Conservation (phyloP, 2,329 filamentous ascomycete species). For the Aspergillus ibericus region DNA sequence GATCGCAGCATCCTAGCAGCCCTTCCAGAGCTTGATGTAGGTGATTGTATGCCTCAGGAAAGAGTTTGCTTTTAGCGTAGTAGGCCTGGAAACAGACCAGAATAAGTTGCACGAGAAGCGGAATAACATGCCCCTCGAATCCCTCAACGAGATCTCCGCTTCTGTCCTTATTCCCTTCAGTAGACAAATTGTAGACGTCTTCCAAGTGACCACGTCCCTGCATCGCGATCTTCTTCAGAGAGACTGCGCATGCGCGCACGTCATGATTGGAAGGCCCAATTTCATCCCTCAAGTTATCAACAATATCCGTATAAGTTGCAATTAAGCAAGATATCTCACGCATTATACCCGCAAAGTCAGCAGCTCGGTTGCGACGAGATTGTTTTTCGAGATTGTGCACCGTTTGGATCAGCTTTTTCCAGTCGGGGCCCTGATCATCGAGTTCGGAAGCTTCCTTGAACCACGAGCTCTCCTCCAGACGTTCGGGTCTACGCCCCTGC, state of each 20-base stretch:
- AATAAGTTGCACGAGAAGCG: slow-evolving; percentile 18
- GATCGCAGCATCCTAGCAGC: slow-evolving; percentile 15
- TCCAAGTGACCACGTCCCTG: slow-evolving; percentile 16
- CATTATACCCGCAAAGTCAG: slow-evolving; percentile 7
- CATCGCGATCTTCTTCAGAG: slow-evolving; percentile 11
- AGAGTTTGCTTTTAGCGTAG: slow-evolving; percentile 12
- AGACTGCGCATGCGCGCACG: neutral
- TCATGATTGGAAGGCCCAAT: neutral
- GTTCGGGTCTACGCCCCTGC: neutral
- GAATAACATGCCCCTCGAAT: slow-evolving; percentile 23
- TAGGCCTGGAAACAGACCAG: slow-evolving; percentile 23
- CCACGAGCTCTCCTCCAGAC: neutral
- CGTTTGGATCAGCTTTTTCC: slow-evolving; percentile 18
- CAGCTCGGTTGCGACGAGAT: neutral
- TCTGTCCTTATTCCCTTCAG: neutral
- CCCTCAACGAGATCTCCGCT: slow-evolving; percentile 15
- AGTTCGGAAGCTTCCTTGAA: slow-evolving; percentile 22
- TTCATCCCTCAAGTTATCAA: neutral
- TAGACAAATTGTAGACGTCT: slow-evolving; percentile 11
- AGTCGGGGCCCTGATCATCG: slow-evolving; percentile 22
- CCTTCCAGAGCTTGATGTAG: slow-evolving; percentile 19
- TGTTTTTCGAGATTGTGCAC: slow-evolving; percentile 6
- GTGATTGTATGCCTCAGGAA: slow-evolving; percentile 16
- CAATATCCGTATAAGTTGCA: slow-evolving; percentile 5
- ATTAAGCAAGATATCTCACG: slow-evolving; percentile 3